Base-by-base conservation (phyloP, 2,329 filamentous ascomycete genomes). In the Alternaria ventricosa region DNA sequence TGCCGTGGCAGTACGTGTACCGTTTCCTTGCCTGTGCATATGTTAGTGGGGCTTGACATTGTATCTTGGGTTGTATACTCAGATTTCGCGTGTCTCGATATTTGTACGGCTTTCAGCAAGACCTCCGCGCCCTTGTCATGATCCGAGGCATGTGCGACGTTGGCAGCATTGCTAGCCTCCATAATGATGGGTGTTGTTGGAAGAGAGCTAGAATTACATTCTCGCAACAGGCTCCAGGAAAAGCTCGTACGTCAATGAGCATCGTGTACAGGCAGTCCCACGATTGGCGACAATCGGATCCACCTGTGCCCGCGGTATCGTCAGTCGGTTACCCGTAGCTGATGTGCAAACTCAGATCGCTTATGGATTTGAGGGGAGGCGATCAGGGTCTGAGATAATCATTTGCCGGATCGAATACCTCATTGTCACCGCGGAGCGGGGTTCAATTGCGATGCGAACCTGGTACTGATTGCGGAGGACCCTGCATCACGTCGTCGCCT, bases 401-500 rank as follows among this genome's bases (percentile, higher is more conserved):
- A 30, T 25, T 46, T 23, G 22, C 15, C 10, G 18, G 20, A 30
- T 49, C 43, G 50, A 45, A 54, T 13, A 28, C 25, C 46, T 33
- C 44, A 36, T 60, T 20, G 41, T 36, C 30, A 27, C 15, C 22
- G 44, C 33, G 15, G 46, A 60, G 58, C 44, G 58, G 58, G 58
- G 58, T 60, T 56, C 23, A 11, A 50, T 8, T 33, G 13, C 27
- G 28, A 30, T 60, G 15, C 18, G 11, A 49, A 28, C 25, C 27
- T 44, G 49, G 57, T 55, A 55, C 57, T 36, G 49, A 41, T 22
- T 23, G 28, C 28, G 36, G 28, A 60, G 25, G 49, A 53, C 53
- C 57, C 53, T 49, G 58, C 58, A 36, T 45, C 55, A 15, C 33
- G 43, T 60, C 27, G 27, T 57, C 47, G 44, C 33, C 49, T 49